Evolutionary conservation across 1,139 yeast species (phyloP).

Genomic region (Yamadazyma triangularis): DNA sequence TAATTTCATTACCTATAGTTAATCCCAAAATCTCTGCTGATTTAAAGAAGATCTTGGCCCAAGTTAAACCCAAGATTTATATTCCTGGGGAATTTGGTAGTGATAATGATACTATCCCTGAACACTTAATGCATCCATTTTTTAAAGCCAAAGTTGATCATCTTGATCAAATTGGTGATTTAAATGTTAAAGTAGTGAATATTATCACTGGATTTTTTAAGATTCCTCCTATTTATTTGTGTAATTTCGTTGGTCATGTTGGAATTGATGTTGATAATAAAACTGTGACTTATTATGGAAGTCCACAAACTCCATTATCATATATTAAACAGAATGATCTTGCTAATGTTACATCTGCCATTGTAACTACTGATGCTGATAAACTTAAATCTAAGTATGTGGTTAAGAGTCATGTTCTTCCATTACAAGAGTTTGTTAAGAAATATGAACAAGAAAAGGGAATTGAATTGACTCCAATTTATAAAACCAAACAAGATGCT

Average conservation of each 20-base stretch:
- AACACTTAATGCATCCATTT: conserved; percentile 27
- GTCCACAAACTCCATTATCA: conserved; percentile 26
- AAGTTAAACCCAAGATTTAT: conserved; percentile 47
- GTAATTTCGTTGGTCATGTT: conserved; percentile 28
- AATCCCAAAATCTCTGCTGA: conserved; percentile 18
- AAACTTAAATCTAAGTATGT: conserved; percentile 43
- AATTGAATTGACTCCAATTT: conserved; percentile 4
- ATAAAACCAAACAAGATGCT: not conserved
- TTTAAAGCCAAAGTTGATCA: conserved; percentile 35
- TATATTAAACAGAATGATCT: conserved; percentile 40
- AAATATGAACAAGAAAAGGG: conserved; percentile 39
- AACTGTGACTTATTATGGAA: conserved; percentile 38
- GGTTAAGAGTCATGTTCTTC: conserved; percentile 37
- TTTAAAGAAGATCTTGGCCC: conserved; percentile 30
- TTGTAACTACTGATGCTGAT: conserved; percentile 33
- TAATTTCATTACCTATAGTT: conserved; percentile 41
- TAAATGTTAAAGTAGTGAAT: conserved; percentile 51
- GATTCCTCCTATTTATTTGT: conserved; percentile 31
- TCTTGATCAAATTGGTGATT: conserved; percentile 33
- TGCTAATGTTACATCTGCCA: conserved; percentile 41
- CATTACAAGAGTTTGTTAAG: conserved; percentile 35
- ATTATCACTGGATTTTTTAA: conserved; percentile 43
- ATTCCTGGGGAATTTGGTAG: conserved; percentile 64
- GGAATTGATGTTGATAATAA: conserved; percentile 35
- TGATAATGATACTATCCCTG: conserved; percentile 22